phyloP scores from a whole-genome alignment of 2,329 filamentous ascomycete genomes.

The Ophiosphaerella herpotricha region DNA sequence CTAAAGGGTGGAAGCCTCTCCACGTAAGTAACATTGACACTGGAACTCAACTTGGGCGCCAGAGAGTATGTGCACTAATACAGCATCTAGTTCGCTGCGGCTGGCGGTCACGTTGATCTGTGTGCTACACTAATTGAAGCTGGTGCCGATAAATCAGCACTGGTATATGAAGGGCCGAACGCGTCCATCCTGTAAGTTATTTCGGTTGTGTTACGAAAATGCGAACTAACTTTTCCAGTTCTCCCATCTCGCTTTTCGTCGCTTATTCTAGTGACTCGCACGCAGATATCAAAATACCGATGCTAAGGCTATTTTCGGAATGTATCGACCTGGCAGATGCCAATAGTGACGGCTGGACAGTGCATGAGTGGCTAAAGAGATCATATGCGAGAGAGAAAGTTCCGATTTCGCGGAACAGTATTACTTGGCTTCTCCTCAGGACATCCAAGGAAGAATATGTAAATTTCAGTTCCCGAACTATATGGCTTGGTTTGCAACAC shows the following conservation, averaged over 20 bases:
- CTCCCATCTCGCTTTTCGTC: conserved; percentile 16
- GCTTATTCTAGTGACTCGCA: conserved; percentile 3
- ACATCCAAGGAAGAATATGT: conserved; percentile 16
- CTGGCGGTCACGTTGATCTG: conserved; percentile 11
- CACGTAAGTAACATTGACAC: conserved; percentile 5
- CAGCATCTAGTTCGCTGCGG: conserved; percentile 12
- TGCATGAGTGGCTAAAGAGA: conserved; percentile 20
- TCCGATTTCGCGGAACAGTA: conserved; percentile 18
- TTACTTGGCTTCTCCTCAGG: conserved; percentile 14
- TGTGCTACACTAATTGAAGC: conserved; percentile 13
- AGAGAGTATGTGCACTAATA: neutral
- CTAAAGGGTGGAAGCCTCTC: conserved; percentile 13
- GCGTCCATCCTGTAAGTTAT: conserved; percentile 11
- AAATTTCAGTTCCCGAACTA: conserved; percentile 7
- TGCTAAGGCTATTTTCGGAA: conserved; percentile 18
- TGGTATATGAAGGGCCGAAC: conserved; percentile 17
- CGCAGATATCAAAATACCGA: conserved; percentile 14
- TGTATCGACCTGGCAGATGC: conserved; percentile 15
- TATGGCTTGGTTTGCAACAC: conserved; percentile 18
- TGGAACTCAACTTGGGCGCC: neutral
- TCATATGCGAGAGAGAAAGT: conserved; percentile 14
- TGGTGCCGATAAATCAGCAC: conserved; percentile 17
- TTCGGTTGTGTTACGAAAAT: neutral
- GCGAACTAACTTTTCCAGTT: conserved; percentile 1
- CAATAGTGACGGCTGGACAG: conserved; percentile 14